Conservation (phyloP, 2,329 filamentous ascomycete genomes). For the Rhynchosporium graminicola region DNA sequence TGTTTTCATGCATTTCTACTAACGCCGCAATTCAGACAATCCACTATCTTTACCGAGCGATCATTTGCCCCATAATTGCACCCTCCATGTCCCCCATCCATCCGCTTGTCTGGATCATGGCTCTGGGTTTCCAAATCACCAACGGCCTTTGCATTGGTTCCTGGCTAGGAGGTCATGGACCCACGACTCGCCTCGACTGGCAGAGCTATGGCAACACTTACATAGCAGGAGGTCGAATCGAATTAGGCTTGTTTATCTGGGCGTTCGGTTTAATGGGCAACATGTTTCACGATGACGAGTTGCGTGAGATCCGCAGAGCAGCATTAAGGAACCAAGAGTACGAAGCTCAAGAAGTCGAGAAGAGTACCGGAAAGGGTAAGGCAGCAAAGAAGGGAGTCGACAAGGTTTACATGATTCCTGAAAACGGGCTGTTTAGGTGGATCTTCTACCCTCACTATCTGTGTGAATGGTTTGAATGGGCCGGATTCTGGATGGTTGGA, state of each 20-base stretch:
- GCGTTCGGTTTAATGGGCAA: conserved; percentile 75
- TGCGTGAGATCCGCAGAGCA: conserved; percentile 80
- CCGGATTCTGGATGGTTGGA: conserved; percentile 79
- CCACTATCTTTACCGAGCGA: conserved; percentile 88
- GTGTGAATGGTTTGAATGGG: conserved; percentile 97
- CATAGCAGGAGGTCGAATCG: conserved; percentile 46
- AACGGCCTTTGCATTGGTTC: conserved; percentile 78
- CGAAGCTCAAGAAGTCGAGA: conserved; percentile 42
- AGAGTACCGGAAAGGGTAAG: conserved; percentile 47
- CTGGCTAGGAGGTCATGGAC: conserved; percentile 82
- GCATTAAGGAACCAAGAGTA: conserved; percentile 61
- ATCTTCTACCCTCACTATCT: conserved; percentile 92
- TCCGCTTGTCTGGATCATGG: conserved; percentile 63
- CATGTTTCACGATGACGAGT: conserved; percentile 85
- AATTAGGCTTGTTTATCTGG: conserved; percentile 73
- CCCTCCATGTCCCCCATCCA: conserved; percentile 94
- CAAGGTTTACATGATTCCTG: conserved; percentile 85
- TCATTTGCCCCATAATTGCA: conserved; percentile 79
- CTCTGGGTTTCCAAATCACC: conserved; percentile 71
- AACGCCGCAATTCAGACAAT: conserved; percentile 53
- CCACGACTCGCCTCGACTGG: conserved; percentile 58
- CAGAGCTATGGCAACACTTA: conserved; percentile 42
- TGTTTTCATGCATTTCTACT: background rate
- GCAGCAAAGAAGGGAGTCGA: conserved; percentile 50
- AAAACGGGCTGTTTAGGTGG: conserved; percentile 78